Evolutionary conservation across 805 yeast genomes (phyloP).

Genomic region (Candida ovalis): DNA sequence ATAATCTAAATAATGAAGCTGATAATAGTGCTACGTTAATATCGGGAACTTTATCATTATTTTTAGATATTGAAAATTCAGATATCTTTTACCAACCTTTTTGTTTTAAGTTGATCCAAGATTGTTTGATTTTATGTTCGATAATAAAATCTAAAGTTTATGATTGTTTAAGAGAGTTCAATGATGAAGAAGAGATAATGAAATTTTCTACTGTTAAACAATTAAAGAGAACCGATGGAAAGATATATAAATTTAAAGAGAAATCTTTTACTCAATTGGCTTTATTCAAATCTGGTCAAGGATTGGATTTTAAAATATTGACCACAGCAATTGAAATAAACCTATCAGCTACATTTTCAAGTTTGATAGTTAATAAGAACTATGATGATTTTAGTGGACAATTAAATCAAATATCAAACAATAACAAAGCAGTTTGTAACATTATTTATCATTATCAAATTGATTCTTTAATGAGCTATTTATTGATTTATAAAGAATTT

Average conservation of each 20-base stretch:
- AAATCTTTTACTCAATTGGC: slow-evolving; percentile 25
- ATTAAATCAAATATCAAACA: too few relatives aligned
- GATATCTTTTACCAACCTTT: slow-evolving; percentile 5
- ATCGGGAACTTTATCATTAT: slow-evolving; percentile 7
- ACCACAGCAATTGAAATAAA: slow-evolving; percentile 22
- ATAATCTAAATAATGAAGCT: slow-evolving; percentile 15
- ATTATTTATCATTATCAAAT: slow-evolving; percentile 14
- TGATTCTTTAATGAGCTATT: slow-evolving; percentile 17
- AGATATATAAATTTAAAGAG: slow-evolving; percentile 20
- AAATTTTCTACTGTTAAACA: slow-evolving; percentile 16
- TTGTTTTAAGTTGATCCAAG: slow-evolving; percentile 16
- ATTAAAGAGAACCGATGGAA: slow-evolving; percentile 9
- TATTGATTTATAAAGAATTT: slow-evolving; percentile 30
- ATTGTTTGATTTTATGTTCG: slow-evolving; percentile 33
- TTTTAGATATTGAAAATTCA: slow-evolving; percentile 14
- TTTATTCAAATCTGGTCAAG: slow-evolving; percentile 23
- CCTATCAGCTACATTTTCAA: slow-evolving; percentile 19
- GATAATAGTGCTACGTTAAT: slow-evolving; percentile 6
- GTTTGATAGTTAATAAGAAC: slow-evolving; percentile 20
- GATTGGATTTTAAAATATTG: slow-evolving; percentile 25
- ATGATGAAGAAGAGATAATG: slow-evolving; percentile 19
- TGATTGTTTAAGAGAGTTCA: slow-evolving; percentile 14
- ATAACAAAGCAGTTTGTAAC: slow-evolving; percentile 7
- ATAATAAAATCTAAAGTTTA: slow-evolving; percentile 31
- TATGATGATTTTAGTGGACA: slow-evolving; percentile 4